Evolutionary conservation across 352 stramenopile genomes (phyloP).

Genomic region (Phytophthora idaei): DNA sequence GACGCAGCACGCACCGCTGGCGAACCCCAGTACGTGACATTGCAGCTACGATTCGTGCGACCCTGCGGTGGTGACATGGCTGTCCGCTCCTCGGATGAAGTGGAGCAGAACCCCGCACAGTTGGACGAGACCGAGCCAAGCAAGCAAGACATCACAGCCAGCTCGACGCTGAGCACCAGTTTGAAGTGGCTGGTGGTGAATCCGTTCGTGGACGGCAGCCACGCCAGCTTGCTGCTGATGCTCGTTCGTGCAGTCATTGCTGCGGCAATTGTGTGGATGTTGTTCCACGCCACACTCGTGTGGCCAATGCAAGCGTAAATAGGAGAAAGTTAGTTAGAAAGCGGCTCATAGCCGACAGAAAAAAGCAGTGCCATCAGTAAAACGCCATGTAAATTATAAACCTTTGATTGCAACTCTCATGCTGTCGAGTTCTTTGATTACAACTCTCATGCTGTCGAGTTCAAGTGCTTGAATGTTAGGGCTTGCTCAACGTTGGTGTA

Average conservation of each 20-base stretch:
- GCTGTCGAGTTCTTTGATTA: background rate
- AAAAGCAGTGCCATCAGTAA: constrained; percentile 33
- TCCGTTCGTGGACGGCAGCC: constrained; percentile 32
- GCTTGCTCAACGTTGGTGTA: constrained; percentile 39
- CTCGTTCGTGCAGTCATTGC: constrained; percentile 43
- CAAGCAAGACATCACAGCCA: background rate
- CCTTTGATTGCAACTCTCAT: constrained; percentile 4
- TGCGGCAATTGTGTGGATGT: constrained; percentile 42
- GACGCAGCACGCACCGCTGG: constrained; percentile 31
- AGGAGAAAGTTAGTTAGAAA: constrained; percentile 30
- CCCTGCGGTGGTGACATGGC: constrained; percentile 20
- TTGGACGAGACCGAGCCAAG: constrained; percentile 11
- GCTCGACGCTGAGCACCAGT: constrained; percentile 11
- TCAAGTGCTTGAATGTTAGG: background rate
- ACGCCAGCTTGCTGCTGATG: constrained; percentile 42
- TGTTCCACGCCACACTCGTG: constrained; percentile 35
- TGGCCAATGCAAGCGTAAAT: constrained; percentile 30
- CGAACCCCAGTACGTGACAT: constrained; percentile 43
- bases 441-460: background rate
- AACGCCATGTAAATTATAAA: constrained; percentile 46
- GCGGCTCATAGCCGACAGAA: constrained; percentile 17
- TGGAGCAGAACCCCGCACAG: constrained; percentile 17
- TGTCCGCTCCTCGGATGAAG: constrained; percentile 31
- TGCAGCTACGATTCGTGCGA: constrained; percentile 43
- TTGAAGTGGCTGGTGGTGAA: constrained; percentile 43